Percentiles rank a stretch among this genome's conserved stretches.
Evolutionary conservation across 495 filamentous ascomycete species (phyloP).

Genomic region (Trypethelium eluteriae): DNA sequence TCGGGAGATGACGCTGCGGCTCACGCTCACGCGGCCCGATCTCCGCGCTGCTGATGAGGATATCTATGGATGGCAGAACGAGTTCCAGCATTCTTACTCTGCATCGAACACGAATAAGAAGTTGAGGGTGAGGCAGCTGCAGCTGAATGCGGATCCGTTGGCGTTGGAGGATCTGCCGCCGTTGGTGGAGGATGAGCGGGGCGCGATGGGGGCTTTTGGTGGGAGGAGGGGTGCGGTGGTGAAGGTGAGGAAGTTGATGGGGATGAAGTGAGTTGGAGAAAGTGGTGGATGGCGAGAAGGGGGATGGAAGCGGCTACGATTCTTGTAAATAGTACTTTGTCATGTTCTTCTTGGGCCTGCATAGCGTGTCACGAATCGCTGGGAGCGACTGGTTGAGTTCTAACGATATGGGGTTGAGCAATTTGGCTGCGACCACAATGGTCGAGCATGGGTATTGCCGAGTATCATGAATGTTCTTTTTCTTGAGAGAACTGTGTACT

Average conservation of each 20-base stretch:
- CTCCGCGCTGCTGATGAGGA: slow-evolving; percentile 61
- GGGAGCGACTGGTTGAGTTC: no score
- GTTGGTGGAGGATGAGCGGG: slow-evolving; percentile 38
- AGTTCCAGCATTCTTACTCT: not conserved
- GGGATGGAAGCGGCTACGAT: no score
- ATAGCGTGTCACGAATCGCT: no score
- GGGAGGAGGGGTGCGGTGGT: slow-evolving; percentile 44
- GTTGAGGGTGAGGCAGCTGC: not conserved
- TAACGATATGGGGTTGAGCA: no score
- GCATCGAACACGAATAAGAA: no score
- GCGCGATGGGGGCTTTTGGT: slow-evolving; percentile 34
- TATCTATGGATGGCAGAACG: slow-evolving; percentile 47
- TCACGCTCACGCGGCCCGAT: slow-evolving; percentile 88
- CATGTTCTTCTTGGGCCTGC: no score
- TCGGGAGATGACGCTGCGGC: slow-evolving; percentile 88
- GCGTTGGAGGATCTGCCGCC: slow-evolving; percentile 47
- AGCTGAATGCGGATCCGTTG: slow-evolving; percentile 44
- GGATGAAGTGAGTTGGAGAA: not conserved
- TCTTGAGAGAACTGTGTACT: no score
- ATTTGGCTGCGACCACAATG: no score
- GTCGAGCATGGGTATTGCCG: no score
- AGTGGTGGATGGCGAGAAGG: not conserved
- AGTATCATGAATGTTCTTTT: no score
- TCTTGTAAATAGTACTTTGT: no score
- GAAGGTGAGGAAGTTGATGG: slow-evolving; percentile 50